Evolutionary conservation across 345 rosid species (phyloP), one percentile per base, ranked within the genome.

Genomic region (Rhodamnia rubescens): DNA sequence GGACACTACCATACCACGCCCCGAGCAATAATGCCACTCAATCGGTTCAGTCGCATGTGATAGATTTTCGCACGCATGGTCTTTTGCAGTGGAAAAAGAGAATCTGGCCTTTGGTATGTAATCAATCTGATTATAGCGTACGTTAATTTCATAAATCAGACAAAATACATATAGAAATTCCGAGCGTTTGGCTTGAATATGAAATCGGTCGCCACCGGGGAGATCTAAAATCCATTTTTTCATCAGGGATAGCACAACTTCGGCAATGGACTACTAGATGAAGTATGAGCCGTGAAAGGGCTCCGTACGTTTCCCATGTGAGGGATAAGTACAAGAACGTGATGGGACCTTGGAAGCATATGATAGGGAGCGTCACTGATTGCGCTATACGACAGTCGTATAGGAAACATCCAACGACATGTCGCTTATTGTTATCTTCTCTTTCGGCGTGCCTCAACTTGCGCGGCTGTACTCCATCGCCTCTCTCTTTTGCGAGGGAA

Each of bases 151-250:
- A 8, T 32, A 24, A 64, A 32, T 64, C 20, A 1, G 6, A 18
- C 16, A 64, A 64, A 24, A 32, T 10, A 8, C 6, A 0, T 0
- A 20, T 21, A 2, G 0, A 32, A 32, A 32, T 64, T 64, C 7
- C 1, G 6, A 64, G 24, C 3, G 16, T 42, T 42, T 8, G 12
- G 44, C 75, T 32, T 24, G 9, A 32, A 16, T 32, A 64, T 69
- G 78, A 32, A 29, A 64, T 64, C 47, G 8, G 11, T 29, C 6
- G 47, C 47, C 4, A 32, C 3, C 3, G 1, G 3, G 36, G 24
- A 32, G 78, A 9, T 64, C 44, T 16, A 32, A 18, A 16, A 64
- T 64, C 75, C 6, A 0, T 8, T 27, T 29, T 8, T 16, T 64
- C 75, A 32, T 64, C 44, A 64, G 75, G 4, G 16, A 32, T 64